Evolutionary conservation across 2,329 filamentous ascomycete species (phyloP), one percentile per base, ranked within the genome.

Genomic region (Hypoxylon sp.): DNA sequence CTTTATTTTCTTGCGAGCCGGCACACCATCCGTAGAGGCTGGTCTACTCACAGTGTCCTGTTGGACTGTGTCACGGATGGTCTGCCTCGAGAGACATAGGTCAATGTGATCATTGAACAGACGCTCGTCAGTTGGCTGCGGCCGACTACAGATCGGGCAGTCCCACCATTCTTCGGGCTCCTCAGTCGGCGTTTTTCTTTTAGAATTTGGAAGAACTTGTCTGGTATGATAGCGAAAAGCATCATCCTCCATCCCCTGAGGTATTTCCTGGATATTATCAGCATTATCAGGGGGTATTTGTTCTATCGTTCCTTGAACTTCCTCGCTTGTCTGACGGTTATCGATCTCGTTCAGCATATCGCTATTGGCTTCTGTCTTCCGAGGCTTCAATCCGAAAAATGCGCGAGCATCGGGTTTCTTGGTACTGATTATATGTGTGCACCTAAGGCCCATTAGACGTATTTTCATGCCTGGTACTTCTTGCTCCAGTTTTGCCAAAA

Each of bases 21-120:
- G 67, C 2, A 71, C 73, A 29, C 72, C 71, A 11, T 32, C 34
- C 34, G 61, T 42, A 23, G 63, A 42, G 30, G 35, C 20, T 12
- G 52, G 38, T 25, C 51, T 57, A 56, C 65, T 48, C 19, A 66
- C 40, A 37, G 65, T 66, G 53, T 78, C 71, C 46, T 78, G 78
- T 49, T 90, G 86, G 1, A 94, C 86, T 0, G 84, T 88, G 63
- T 97, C 90, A 34, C 87, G 87, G 63, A 99, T 97, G 0, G 91
- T 90, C 65, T 89, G 84, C 46, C 87, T 80, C 0, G 92, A 97
- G 1, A 99, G 79, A 69, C 94, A 99, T 6, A 89, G 81, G 68
- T 99, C 94, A 41, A 99, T 91, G 66, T 99, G 94, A 48, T 88
- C 83, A 61, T 99, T 99, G 72, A 97, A 96, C 0, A 74, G 75